Percentiles rank a stretch among this genome's conserved stretches.
Conservation (phyloP, 768 basidiomycete genomes). For the Russula earlei region DNA sequence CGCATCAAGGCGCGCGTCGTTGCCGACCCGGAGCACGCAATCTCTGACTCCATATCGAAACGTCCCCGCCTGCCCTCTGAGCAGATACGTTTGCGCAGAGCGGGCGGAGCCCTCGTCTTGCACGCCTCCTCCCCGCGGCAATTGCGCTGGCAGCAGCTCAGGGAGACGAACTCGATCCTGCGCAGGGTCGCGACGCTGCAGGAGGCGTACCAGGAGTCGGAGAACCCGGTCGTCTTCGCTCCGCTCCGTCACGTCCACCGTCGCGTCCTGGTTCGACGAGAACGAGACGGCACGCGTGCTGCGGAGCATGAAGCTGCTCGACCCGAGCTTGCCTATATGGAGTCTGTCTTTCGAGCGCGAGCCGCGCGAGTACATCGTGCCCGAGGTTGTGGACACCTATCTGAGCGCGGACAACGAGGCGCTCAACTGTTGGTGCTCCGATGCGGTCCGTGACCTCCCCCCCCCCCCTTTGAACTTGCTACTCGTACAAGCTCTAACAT, state of each 20-base stretch:
- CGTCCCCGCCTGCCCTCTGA: background rate
- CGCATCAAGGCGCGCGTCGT: constrained; percentile 50
- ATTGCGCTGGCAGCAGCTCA: constrained; percentile 72
- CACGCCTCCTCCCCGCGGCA: constrained; percentile 75
- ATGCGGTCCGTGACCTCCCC: constrained; percentile 66
- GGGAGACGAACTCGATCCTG: constrained; percentile 71
- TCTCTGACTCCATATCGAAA: no score
- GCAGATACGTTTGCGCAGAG: constrained; percentile 43
- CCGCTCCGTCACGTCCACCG: constrained; percentile 72
- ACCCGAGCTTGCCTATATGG: constrained; percentile 81
- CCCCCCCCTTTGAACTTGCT: no score
- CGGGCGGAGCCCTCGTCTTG: constrained; percentile 76
- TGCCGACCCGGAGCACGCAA: constrained; percentile 73
- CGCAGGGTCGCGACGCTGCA: constrained; percentile 48
- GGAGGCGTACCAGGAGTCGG: constrained; percentile 81
- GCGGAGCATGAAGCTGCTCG: constrained; percentile 76
- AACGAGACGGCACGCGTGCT: constrained; percentile 97
- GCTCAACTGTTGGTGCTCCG: constrained; percentile 85
- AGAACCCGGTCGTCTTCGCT: constrained; percentile 77
- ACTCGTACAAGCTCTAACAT: no score
- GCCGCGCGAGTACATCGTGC: constrained; percentile 91
- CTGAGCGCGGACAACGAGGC: constrained; percentile 82
- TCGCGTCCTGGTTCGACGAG: constrained; percentile 92
- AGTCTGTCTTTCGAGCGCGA: constrained; percentile 84
- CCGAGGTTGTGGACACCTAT: constrained; percentile 96